A percentile compares a stretch with the other conserved stretches of the same genome.
phyloP scores from a whole-genome alignment of 257 asterid species.

The Ophiorrhiza pumila region DNA sequence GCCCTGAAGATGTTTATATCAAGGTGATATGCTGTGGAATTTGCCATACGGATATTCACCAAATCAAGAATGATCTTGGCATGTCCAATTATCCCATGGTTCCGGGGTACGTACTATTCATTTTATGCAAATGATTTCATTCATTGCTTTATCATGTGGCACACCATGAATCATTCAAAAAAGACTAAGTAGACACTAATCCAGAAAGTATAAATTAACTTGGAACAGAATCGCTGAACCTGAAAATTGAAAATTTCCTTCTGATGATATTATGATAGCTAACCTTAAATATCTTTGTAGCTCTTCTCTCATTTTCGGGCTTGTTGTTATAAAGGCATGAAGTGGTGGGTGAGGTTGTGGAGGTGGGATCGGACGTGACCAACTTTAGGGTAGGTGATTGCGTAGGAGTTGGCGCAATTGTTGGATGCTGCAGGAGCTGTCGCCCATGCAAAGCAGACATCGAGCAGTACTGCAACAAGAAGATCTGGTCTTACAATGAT shows the following conservation, averaged over 20 bases:
- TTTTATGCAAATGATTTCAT: too few species aligned
- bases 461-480: constrained; percentile 92
- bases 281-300: too few species aligned
- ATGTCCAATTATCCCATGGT: constrained; percentile 96
- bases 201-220: too few species aligned
- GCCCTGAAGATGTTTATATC: constrained; percentile 74
- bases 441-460: constrained; percentile 63
- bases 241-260: too few species aligned
- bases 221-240: too few species aligned
- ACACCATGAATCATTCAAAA: too few species aligned
- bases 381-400: constrained; percentile 66
- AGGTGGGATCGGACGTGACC: constrained; percentile 72
- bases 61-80: constrained; percentile 87
- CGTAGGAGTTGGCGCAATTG: constrained; percentile 80
- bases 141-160: too few species aligned
- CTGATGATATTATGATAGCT: too few species aligned
- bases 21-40: constrained; percentile 81
- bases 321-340: constrained; percentile 56
- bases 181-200: too few species aligned
- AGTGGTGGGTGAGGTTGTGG: constrained; percentile 87
- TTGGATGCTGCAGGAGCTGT: constrained; percentile 73
- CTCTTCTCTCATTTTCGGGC: constrained; percentile 1
- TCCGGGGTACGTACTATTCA: constrained; percentile 59
- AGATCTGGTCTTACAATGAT: constrained; percentile 92
- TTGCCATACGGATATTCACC: constrained; percentile 87